phyloP scores from a whole-genome alignment of 1,139 yeast species.

The Hyphopichia buzzinii region DNA sequence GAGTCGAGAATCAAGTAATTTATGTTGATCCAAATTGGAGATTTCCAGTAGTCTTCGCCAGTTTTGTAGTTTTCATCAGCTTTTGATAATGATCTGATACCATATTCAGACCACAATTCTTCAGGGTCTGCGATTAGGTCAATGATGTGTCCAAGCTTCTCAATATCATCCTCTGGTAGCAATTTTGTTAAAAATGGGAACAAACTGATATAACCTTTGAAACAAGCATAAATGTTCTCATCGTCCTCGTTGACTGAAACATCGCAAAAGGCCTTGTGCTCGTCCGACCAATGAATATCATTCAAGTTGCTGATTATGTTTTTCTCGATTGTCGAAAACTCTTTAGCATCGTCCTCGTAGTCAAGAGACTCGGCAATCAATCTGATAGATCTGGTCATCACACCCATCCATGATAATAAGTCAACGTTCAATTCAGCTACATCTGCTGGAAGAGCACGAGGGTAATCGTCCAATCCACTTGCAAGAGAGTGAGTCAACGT shows the following conservation, averaged over 20 bases:
- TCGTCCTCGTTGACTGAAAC: conserved; percentile 72
- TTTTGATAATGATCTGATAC: conserved; percentile 79
- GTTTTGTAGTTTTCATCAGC: conserved; percentile 64
- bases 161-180: conserved; percentile 50
- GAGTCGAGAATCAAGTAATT: conserved; percentile 80
- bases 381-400: conserved; percentile 82
- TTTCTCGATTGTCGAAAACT: conserved; percentile 51
- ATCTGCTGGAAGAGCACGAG: conserved; percentile 80
- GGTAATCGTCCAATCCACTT: conserved; percentile 94
- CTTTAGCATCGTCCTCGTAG: conserved; percentile 52
- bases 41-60: conserved; percentile 94
- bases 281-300: conserved; percentile 74
- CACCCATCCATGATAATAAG: conserved; percentile 87
- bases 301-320: conserved; percentile 65
- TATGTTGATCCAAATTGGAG: conserved; percentile 91
- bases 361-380: conserved; percentile 68
- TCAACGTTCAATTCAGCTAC: conserved; percentile 90
- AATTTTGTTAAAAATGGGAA: conserved; percentile 82
- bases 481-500: conserved; percentile 84
- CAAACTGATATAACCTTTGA: conserved; percentile 82
- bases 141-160: conserved; percentile 51
- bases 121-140: conserved; percentile 64
- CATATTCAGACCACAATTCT: conserved; percentile 75
- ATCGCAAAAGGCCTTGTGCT: conserved; percentile 76
- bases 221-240: conserved; percentile 68